Evolutionary conservation across 225 moss, liverwort and hornwort genomes (phyloP).

Genomic region (Marchantia paleacea): DNA sequence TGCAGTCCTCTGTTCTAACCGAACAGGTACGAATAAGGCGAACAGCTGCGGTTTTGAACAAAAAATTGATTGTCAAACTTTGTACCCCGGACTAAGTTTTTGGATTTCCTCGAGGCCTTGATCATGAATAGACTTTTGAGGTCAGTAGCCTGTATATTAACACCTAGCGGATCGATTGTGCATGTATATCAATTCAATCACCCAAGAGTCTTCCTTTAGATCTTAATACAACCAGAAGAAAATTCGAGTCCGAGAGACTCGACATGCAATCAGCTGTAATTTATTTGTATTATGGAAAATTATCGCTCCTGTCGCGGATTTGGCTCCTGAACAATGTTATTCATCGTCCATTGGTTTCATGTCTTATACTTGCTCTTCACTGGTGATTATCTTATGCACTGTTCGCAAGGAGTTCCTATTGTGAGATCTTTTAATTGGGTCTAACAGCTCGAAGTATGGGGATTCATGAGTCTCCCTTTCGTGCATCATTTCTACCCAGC

Average conservation of each 20-base stretch:
- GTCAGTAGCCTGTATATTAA: conserved; percentile 9
- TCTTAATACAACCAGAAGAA: not conserved
- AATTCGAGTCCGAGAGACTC: not conserved
- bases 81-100: not conserved
- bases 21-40: not conserved
- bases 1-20: not conserved
- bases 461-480: no score
- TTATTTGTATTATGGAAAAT: conserved; percentile 3
- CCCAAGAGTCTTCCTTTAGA: conserved; percentile 2
- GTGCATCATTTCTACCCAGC: no score
- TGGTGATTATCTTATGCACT: no score
- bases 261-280: not conserved
- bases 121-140: not conserved
- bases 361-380: not conserved
- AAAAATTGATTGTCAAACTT: not conserved
- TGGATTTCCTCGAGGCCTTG: not conserved
- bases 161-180: not conserved
- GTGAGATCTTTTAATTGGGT: no score
- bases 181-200: conserved; percentile 4
- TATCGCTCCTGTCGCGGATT: not conserved
- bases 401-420: no score
- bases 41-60: not conserved
- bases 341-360: not conserved
- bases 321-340: not conserved
- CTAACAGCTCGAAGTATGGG: no score